Evolutionary conservation across 768 basidiomycete genomes (phyloP).

Genomic region (Trametes punicea): DNA sequence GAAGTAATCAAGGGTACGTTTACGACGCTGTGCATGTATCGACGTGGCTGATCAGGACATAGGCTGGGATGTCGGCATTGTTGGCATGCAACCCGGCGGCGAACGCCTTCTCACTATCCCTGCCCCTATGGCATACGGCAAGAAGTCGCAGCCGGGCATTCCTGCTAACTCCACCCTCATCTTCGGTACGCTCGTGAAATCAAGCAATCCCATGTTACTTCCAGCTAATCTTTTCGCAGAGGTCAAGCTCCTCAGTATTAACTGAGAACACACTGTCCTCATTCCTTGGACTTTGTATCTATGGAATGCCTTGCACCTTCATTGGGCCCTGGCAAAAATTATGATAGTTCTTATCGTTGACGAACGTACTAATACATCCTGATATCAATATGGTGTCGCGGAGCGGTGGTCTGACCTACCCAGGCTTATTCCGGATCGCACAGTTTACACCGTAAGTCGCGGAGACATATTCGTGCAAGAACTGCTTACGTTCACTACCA

Average conservation of each 20-base stretch:
- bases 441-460: too few species aligned
- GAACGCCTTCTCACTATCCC: conserved; percentile 82
- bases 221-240: conserved; percentile 37
- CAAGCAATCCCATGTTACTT: background rate
- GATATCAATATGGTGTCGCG: too few species aligned
- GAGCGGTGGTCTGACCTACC: too few species aligned
- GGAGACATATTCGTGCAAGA: too few species aligned
- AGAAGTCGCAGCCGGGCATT: conserved; percentile 56
- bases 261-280: conserved; percentile 40
- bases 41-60: background rate
- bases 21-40: background rate
- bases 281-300: background rate
- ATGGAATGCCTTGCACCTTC: background rate
- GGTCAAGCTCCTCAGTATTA: conserved; percentile 69
- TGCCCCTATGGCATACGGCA: conserved; percentile 68
- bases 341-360: background rate
- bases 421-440: too few species aligned
- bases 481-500: too few species aligned
- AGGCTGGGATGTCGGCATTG: conserved; percentile 92
- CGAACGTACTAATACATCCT: conserved; percentile 5
- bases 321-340: background rate
- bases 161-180: conserved; percentile 77
- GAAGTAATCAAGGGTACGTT: conserved; percentile 86
- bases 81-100: conserved; percentile 88
- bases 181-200: conserved; percentile 56